Conservation (phyloP, 2,329 filamentous ascomycete genomes). For the Claviceps sorghi region DNA sequence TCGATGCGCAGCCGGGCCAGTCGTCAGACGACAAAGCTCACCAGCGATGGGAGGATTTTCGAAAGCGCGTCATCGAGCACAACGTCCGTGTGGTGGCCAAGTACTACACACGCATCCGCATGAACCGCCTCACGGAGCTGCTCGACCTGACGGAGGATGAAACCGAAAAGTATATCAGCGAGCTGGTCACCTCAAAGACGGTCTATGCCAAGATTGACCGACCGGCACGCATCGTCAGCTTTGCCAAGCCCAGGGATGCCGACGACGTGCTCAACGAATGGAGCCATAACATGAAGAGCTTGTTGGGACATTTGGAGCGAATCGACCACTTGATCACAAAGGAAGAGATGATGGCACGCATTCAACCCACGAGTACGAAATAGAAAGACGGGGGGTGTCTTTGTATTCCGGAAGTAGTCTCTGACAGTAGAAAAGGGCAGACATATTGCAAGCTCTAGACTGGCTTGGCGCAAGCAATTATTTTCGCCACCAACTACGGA, state of each 20-base stretch:
- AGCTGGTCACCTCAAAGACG: conserved; percentile 92
- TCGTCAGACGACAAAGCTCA: conserved; percentile 66
- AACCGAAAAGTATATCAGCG: conserved; percentile 97
- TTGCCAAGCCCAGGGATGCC: conserved; percentile 85
- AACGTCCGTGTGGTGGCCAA: conserved; percentile 95
- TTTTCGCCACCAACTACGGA: neutral
- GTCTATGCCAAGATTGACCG: conserved; percentile 96
- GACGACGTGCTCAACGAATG: conserved; percentile 97
- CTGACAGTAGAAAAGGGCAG: neutral
- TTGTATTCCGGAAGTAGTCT: neutral
- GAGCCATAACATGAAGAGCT: conserved; percentile 94
- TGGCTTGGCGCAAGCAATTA: neutral
- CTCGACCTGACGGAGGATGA: conserved; percentile 88
- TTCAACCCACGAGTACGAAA: conserved; percentile 48
- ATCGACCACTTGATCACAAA: conserved; percentile 98
- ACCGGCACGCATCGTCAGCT: conserved; percentile 80
- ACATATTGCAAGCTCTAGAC: neutral
- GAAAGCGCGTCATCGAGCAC: conserved; percentile 97
- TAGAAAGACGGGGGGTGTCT: conserved; percentile 12
- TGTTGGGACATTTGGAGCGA: conserved; percentile 70
- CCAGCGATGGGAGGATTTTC: conserved; percentile 82
- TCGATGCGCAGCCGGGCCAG: conserved; percentile 50
- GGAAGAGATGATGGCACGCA: conserved; percentile 99
- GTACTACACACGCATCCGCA: conserved; percentile 96
- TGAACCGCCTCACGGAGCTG: conserved; percentile 76